Conservation (phyloP, 148 eudicot genomes). For the Nepenthes mirabilis region DNA sequence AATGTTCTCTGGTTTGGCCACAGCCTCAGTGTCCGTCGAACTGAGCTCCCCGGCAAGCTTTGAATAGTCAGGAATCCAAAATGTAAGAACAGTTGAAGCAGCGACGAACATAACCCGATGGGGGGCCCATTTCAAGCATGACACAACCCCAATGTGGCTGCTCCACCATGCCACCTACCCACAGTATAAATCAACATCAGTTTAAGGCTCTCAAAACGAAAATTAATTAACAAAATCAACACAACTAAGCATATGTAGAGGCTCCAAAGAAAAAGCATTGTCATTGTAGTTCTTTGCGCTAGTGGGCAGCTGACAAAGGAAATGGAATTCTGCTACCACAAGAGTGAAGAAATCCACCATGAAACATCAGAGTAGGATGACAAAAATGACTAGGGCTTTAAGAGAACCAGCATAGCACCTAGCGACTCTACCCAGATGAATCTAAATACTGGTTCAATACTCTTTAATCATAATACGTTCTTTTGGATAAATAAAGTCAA, state of each 20-base stretch:
- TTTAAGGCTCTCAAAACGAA: neutral
- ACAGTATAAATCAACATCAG: neutral
- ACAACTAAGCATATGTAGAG: neutral
- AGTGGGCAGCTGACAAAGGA: too few species aligned
- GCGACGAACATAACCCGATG: conserved; percentile 91
- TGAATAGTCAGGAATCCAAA: conserved; percentile 65
- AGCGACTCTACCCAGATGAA: too few species aligned
- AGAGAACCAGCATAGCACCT: too few species aligned
- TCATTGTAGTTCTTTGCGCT: neutral
- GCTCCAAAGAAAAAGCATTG: neutral
- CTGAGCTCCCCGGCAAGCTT: conserved; percentile 16
- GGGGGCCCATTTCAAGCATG: conserved; percentile 96
- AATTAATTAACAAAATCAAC: neutral
- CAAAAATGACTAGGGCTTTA: too few species aligned
- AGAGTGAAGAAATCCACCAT: too few species aligned
- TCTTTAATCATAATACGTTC: too few species aligned
- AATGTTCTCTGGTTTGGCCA: conserved; percentile 1
- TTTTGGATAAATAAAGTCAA: too few species aligned
- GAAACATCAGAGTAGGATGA: too few species aligned
- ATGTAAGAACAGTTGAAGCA: conserved; percentile 80
- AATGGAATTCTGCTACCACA: too few species aligned
- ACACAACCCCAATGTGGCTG: conserved; percentile 69
- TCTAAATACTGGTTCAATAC: too few species aligned
- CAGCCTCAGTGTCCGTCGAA: conserved; percentile 10
- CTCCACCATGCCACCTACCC: conserved; percentile 68